Evolutionary conservation across 139 green algal genomes (phyloP), one percentile per base, ranked within the genome.

Genomic region (Mesotaenium endlicherianum): DNA sequence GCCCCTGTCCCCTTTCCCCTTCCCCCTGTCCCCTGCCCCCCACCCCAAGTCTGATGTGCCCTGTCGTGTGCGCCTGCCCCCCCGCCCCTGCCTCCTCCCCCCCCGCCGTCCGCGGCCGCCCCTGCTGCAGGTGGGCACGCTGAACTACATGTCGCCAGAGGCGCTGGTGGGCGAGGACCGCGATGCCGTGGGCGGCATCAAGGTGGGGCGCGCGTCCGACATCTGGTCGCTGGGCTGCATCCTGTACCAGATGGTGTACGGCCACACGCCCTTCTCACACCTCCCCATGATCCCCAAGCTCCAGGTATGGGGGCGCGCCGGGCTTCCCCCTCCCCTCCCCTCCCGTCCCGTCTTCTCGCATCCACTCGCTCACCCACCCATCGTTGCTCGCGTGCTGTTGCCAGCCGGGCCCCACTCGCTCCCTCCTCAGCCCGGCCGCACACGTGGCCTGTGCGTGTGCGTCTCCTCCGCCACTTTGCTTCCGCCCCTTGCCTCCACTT

Each of bases 121-220:
- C 26, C 26, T 76, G 41, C 38, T 16, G 57, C 82, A 87, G 92
- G 94, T 98, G 1, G 96, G 96, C 55, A 99, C 96, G 3, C 90
- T 99, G 0, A 98, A 98, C 90, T 99, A 98, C 93, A 98, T 99
- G 96, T 94, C 91, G 0, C 96, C 96, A 3, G 96, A 99, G 86
- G 94, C 96, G 39, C 96, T 98, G 81, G 86, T 96, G 20, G 53
- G 44, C 31, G 16, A 81, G 3, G 75, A 70, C 2, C 11, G n/a
- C 3, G 58, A 81, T 70, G 93, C 92, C 14, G 94, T 94, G 26
- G 70, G 71, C 92, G 45, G 93, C 91, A 64, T 89, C 38, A 88
- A 91, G 79, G 89, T 95, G 1, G 94, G 95, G 2, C 90, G 96
- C 0, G 87, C 96, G 36, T 95, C 91, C 3, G 96, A 99, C 90